A percentile compares a stretch with the other conserved stretches of the same genome.
Conservation (phyloP, 179 eudicot species). For the Nepenthes alata region DNA sequence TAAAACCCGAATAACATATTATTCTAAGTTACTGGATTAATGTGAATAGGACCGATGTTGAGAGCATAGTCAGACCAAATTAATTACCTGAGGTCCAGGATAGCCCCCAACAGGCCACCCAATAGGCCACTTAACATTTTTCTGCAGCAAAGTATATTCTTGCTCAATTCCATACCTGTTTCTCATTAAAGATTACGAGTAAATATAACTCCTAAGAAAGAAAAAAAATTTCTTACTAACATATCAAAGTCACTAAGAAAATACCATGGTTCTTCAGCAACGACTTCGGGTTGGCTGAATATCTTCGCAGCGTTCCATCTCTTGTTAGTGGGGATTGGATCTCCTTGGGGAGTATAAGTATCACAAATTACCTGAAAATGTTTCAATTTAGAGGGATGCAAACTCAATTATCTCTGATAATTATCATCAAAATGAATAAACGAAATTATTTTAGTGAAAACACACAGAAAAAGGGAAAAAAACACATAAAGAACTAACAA, state of each 20-base stretch:
- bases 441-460: too few species aligned
- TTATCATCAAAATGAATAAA: neutral
- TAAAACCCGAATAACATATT: neutral
- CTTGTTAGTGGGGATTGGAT: conserved; percentile 94
- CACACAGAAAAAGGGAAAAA: neutral
- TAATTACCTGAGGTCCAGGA: conserved; percentile 88
- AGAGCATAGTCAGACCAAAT: neutral
- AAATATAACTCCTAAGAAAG: neutral
- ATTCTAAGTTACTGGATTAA: neutral
- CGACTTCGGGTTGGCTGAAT: conserved; percentile 72
- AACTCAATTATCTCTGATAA: neutral
- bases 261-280: conserved; percentile 71
- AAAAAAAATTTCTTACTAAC: conserved; percentile 1
- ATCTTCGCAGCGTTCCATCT: conserved; percentile 61
- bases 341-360: conserved; percentile 86
- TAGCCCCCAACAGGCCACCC: conserved; percentile 94
- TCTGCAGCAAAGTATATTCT: conserved; percentile 84
- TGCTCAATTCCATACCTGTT: conserved; percentile 91
- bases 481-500: conserved; percentile 29
- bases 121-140: conserved; percentile 75
- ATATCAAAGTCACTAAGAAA: conserved; percentile 1
- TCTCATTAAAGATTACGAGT: neutral
- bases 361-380: conserved; percentile 72
- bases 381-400: too few species aligned
- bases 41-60: neutral